These are phyloP conservation scores for Cinnamomum chago DNA, from an alignment of 164 flowering plant genomes.

Conservation along the genomic window DNA sequence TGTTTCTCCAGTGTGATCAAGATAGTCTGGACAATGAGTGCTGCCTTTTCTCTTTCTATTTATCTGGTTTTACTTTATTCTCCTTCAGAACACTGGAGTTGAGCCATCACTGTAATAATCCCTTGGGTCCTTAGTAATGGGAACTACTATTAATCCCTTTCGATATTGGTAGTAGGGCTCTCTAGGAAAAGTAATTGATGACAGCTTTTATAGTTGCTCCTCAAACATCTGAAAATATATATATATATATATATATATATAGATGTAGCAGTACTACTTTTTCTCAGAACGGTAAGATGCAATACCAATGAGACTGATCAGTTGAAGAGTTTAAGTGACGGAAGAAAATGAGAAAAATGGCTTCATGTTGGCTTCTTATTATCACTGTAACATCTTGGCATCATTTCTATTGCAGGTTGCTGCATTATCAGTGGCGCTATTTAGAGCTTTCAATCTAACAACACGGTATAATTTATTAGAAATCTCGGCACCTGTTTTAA, in stretches of 20 bases:
- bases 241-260: too few species aligned
- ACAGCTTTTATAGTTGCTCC: not conserved
- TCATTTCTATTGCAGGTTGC: conserved; percentile 57
- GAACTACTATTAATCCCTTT: too few species aligned
- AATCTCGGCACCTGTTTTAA: not conserved
- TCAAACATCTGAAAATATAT: too few species aligned
- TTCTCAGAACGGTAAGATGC: not conserved
- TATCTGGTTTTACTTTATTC: too few species aligned
- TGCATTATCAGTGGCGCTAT: conserved; percentile 82
- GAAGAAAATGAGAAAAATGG: not conserved
- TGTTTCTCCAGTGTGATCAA: too few species aligned
- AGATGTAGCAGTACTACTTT: not conserved
- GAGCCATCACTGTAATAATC: too few species aligned
- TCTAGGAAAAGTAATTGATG: not conserved
- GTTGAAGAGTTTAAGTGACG: not conserved
- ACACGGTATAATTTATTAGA: conserved; percentile 46
- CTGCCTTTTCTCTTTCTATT: too few species aligned
- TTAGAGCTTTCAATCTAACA: conserved; percentile 79
- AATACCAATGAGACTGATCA: not conserved
- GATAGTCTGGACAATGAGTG: too few species aligned
- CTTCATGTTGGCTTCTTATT: not conserved
- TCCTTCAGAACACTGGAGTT: too few species aligned
- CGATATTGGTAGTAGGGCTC: not conserved
- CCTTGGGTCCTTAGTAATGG: too few species aligned
- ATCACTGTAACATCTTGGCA: conserved; percentile 2